Evolutionary conservation across 2,329 filamentous ascomycete genomes (phyloP).

Genomic region (Metarhizium robertsii): DNA sequence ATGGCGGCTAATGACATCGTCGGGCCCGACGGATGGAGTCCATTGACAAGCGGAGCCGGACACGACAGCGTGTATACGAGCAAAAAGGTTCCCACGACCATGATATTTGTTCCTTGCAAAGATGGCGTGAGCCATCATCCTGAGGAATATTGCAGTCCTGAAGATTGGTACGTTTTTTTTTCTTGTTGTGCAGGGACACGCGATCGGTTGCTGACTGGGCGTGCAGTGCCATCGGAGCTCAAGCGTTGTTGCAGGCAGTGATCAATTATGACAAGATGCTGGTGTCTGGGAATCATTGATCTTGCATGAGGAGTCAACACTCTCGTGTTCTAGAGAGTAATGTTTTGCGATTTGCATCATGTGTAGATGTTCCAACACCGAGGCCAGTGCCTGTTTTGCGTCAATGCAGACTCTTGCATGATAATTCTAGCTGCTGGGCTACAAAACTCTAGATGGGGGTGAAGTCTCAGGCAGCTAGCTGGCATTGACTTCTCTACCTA

Average conservation of each 20-base stretch:
- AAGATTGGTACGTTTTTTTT: conserved; percentile 19
- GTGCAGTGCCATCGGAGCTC: conserved; percentile 16
- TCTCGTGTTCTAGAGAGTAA: too few relatives aligned
- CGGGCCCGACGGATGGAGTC: conserved; percentile 28
- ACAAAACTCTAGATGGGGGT: too few relatives aligned
- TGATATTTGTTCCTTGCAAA: conserved; percentile 29
- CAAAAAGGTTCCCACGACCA: conserved; percentile 23
- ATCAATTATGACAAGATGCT: conserved; percentile 12
- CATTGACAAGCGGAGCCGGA: conserved; percentile 28
- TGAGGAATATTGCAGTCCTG: conserved; percentile 23
- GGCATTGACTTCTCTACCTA: too few relatives aligned
- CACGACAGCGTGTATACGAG: conserved; percentile 29
- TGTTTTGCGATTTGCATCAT: too few relatives aligned
- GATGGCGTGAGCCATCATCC: conserved; percentile 29
- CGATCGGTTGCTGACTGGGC: background rate
- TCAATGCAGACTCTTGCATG: too few relatives aligned
- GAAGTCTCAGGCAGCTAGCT: too few relatives aligned
- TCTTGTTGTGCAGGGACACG: background rate
- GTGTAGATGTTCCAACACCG: too few relatives aligned
- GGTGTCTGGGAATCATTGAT: background rate
- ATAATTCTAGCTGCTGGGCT: too few relatives aligned
- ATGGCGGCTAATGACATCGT: conserved; percentile 46
- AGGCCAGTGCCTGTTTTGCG: too few relatives aligned
- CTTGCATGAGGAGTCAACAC: background rate
- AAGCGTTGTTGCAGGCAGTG: conserved; percentile 17